Percentiles rank a stretch among this genome's conserved stretches.
Evolutionary conservation across 2,329 filamentous ascomycete species (phyloP).

Genomic region (Nemania sp.): DNA sequence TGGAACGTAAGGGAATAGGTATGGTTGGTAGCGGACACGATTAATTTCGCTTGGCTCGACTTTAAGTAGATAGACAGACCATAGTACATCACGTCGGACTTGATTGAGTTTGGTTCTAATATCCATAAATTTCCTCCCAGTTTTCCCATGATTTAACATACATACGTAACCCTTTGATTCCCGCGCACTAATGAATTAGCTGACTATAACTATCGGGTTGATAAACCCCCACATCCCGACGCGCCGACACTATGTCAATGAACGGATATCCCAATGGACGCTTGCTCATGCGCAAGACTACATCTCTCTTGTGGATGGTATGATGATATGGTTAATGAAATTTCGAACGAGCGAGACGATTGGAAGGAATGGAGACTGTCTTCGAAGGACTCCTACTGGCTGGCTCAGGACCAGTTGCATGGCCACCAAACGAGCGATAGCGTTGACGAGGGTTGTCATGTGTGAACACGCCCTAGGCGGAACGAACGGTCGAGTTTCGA

Average conservation of each 20-base stretch:
- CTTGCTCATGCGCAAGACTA: slow-evolving; percentile 2
- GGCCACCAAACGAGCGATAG: background rate
- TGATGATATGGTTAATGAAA: slow-evolving; percentile 8
- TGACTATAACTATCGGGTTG: no score
- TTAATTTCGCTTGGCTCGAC: slow-evolving; percentile 21
- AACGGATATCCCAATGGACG: slow-evolving; percentile 8
- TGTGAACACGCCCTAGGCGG: background rate
- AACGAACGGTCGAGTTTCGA: slow-evolving; percentile 23
- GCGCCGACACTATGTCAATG: slow-evolving; percentile 17
- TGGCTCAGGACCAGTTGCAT: slow-evolving; percentile 6
- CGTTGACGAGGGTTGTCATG: slow-evolving; percentile 6
- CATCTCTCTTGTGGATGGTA: slow-evolving; percentile 9
- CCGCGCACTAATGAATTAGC: background rate
- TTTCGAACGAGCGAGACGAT: background rate
- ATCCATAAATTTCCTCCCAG: slow-evolving; percentile 2
- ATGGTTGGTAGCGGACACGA: slow-evolving; percentile 3
- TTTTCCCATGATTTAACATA: background rate
- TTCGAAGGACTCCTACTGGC: background rate
- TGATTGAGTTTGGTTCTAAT: slow-evolving; percentile 5
- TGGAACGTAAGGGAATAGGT: background rate
- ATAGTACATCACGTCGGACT: slow-evolving; percentile 4
- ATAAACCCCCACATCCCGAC: slow-evolving; percentile 5
- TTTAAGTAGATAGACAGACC: no score
- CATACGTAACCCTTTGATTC: background rate
- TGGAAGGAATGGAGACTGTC: slow-evolving; percentile 24